Percentiles rank a stretch among this genome's conserved stretches.
Evolutionary conservation across 2,329 filamentous ascomycete genomes (phyloP).

Genomic region (Cladophialophora immunda): DNA sequence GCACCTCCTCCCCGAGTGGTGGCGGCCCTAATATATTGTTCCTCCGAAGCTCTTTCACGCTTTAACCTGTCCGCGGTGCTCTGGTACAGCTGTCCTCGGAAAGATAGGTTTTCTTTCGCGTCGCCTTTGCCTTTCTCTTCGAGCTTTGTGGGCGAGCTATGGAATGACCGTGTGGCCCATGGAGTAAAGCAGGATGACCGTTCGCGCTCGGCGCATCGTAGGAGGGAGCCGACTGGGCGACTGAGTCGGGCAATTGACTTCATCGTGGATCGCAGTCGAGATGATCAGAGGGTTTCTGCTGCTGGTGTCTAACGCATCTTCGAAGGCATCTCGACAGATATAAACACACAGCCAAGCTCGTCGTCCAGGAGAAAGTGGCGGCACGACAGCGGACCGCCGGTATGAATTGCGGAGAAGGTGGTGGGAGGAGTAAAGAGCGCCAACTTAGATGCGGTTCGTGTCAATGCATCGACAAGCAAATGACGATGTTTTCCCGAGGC

Average conservation of each 20-base stretch:
- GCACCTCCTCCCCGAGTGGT: slow-evolving; percentile 14
- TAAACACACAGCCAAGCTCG: not conserved
- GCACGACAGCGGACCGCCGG: slow-evolving; percentile 12
- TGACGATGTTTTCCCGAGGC: slow-evolving; percentile 18
- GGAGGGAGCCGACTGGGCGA: slow-evolving; percentile 25
- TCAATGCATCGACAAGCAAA: not conserved
- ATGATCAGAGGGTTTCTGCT: not conserved
- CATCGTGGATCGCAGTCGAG: slow-evolving; percentile 20
- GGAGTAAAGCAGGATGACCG: slow-evolving; percentile 1
- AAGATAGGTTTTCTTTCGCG: slow-evolving; percentile 44
- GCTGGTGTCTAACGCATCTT: slow-evolving; percentile 8
- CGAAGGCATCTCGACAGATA: not conserved
- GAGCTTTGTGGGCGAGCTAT: slow-evolving; percentile 23
- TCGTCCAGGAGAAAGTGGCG: not conserved
- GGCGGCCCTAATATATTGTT: slow-evolving; percentile 43
- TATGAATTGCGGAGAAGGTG: slow-evolving; percentile 29
- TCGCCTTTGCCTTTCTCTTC: slow-evolving; percentile 24
- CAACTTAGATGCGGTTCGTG: not conserved
- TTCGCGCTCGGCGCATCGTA: slow-evolving; percentile 25
- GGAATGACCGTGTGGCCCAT: slow-evolving; percentile 21
- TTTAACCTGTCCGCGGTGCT: slow-evolving; percentile 67
- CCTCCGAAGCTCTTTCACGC: slow-evolving; percentile 59
- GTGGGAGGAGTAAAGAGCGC: not conserved
- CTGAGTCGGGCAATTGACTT: slow-evolving; percentile 22
- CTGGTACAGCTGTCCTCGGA: slow-evolving; percentile 69